Evolutionary conservation across 352 stramenopile genomes (phyloP), one percentile per base, ranked within the genome.

Genomic region (Phytophthora sp.): DNA sequence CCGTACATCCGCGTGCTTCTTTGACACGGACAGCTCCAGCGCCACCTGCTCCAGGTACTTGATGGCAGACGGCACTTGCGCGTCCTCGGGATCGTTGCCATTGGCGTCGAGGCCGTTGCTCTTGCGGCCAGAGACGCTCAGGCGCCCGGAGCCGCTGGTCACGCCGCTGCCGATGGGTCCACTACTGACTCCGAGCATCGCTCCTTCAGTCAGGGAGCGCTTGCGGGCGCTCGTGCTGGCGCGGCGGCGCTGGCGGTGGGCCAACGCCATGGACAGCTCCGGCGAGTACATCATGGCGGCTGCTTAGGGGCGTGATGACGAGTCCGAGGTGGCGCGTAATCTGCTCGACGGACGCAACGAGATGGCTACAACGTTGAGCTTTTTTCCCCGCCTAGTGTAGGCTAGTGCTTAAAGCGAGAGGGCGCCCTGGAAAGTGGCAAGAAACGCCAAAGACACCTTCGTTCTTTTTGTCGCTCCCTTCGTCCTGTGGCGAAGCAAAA

Each of bases 21-120:
- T 85, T 16, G 73, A 74, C 18, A 84, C 69, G 2, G 64, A 71
- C 41, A 91, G 57, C 26, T 84, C 67, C 11, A 86, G 52, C 13
- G 62, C 57, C 55, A 89, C 75, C 35, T 82, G 76, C 39, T 88
- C 74, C 55, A 91, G 67, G 66, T 81, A 83, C 26, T 76, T 76
- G 30, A 89, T 56, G 9, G 78, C 71, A 7, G 72, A 35, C 0
- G 81, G 79, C 45, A 85, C 63, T 18, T 76, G 60, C 11, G 70
- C 23, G 7, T 59, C 52, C 13, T 79, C 73, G 7, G 55, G 16
- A 9, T 84, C 68, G 35, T 68, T 71, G 38, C n/a, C 75, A 66
- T 38, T 76, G 11, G 57, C 42, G 13, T 68, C 49, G 18, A 63
- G 49, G 27, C 57, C 42, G 33, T 52, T 41, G 41, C 60, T 69